These are phyloP conservation scores for Aspergillus floridensis DNA, from an alignment of 2,329 filamentous ascomycete genomes.

Conservation along the genomic window DNA sequence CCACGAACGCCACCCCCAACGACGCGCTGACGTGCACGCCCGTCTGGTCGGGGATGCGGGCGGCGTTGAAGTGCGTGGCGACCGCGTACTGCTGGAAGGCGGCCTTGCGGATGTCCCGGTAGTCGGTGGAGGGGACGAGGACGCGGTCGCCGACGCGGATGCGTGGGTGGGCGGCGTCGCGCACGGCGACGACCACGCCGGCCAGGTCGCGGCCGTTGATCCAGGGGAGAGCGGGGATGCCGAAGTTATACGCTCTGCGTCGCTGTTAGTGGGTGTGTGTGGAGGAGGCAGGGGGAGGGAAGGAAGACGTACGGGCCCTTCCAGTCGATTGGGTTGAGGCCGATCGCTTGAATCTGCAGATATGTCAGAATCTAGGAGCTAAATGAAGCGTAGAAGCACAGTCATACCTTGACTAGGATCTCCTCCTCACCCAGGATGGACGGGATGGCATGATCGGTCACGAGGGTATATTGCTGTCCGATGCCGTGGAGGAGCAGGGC, in stretches of 20 bases:
- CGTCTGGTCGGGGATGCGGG: constrained; percentile 57
- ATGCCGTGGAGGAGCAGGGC: constrained; percentile 52
- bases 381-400: background rate
- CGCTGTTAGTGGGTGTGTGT: background rate
- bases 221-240: constrained; percentile 65
- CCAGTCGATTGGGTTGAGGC: constrained; percentile 75
- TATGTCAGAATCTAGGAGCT: no score
- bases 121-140: constrained; percentile 70
- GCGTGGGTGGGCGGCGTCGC: constrained; percentile 42
- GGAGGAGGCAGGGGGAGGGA: background rate
- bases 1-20: constrained; percentile 69
- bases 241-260: constrained; percentile 66
- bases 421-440: constrained; percentile 49
- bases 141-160: constrained; percentile 57
- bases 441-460: constrained; percentile 48
- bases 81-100: constrained; percentile 70
- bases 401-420: constrained; percentile 56
- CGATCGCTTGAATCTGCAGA: constrained; percentile 56
- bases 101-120: constrained; percentile 68
- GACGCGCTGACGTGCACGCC: constrained; percentile 59
- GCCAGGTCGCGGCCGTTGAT: constrained; percentile 69
- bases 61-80: constrained; percentile 63
- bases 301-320: constrained; percentile 61
- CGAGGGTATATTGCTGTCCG: constrained; percentile 51
- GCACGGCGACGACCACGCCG: constrained; percentile 58